phyloP scores from a whole-genome alignment of 2,329 filamentous ascomycete species.

The Fusarium algeriense region DNA sequence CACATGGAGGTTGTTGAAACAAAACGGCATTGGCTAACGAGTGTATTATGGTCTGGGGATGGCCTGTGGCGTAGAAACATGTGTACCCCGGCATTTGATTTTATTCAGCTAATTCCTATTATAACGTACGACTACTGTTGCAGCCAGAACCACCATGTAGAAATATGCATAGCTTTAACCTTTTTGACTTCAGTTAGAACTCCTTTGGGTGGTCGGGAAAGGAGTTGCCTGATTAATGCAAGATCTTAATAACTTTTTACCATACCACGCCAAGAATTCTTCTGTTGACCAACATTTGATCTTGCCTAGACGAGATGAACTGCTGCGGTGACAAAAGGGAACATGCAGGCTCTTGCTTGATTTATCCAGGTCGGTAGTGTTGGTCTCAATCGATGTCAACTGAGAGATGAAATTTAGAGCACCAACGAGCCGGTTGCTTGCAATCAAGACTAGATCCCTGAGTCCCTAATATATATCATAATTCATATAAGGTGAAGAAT shows the following conservation, averaged over 20 bases:
- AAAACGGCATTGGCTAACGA: neutral
- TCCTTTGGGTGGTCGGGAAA: too few species aligned
- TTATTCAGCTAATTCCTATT: too few species aligned
- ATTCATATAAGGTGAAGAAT: neutral
- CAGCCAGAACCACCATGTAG: neutral
- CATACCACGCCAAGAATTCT: fast-evolving
- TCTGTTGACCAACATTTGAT: neutral
- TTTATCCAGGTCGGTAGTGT: neutral
- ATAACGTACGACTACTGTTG: neutral
- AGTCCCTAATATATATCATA: neutral
- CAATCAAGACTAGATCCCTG: neutral
- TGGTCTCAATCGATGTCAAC: too few species aligned
- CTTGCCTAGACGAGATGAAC: neutral
- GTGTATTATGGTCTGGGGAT: too few species aligned
- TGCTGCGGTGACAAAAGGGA: too few species aligned
- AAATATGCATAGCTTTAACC: neutral
- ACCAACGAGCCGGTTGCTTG: neutral
- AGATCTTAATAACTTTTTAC: neutral
- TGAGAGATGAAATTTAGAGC: neutral
- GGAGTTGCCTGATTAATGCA: neutral
- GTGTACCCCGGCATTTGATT: neutral
- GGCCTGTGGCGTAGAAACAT: neutral
- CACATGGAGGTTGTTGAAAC: neutral
- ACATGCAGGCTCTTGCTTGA: neutral
- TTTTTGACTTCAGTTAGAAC: neutral